Conservation (phyloP, 371 early-diverging fungal species). For the Mucor velutinosus region DNA sequence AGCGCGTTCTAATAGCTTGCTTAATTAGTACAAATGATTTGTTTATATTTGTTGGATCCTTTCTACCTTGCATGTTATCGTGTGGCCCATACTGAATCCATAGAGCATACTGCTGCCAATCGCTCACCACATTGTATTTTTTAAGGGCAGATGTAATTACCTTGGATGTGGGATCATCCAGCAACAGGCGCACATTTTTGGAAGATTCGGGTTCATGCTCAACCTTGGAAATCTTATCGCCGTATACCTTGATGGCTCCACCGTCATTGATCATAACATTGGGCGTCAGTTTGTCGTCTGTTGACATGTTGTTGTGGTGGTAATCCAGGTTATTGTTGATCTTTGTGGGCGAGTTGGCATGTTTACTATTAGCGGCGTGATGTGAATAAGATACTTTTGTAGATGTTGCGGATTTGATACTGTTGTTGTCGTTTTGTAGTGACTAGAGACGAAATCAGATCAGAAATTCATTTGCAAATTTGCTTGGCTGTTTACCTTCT, state of each 20-base stretch:
- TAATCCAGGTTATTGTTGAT: background rate
- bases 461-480: background rate
- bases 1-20: conserved; percentile 60
- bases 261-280: conserved; percentile 56
- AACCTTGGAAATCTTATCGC: conserved; percentile 66
- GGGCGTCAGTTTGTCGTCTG: conserved; percentile 18
- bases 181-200: conserved; percentile 83
- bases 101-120: conserved; percentile 86
- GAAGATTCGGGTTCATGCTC: conserved; percentile 77
- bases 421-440: background rate
- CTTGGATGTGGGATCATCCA: conserved; percentile 84
- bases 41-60: background rate
- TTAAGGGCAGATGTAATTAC: conserved; percentile 85
- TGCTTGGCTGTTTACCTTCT: conserved; percentile 47
- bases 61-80: conserved; percentile 43
- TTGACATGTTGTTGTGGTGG: background rate
- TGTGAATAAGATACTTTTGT: conserved; percentile 1
- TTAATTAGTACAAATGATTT: conserved; percentile 9
- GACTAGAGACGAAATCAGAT: background rate
- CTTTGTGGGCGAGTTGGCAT: conserved; percentile 20
- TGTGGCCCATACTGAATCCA: conserved; percentile 72
- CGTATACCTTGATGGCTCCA: conserved; percentile 78
- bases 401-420: background rate
- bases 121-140: conserved; percentile 89
- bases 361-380: background rate